phyloP scores from a whole-genome alignment of 306 rosid species.

The Albizia julibrissin region DNA sequence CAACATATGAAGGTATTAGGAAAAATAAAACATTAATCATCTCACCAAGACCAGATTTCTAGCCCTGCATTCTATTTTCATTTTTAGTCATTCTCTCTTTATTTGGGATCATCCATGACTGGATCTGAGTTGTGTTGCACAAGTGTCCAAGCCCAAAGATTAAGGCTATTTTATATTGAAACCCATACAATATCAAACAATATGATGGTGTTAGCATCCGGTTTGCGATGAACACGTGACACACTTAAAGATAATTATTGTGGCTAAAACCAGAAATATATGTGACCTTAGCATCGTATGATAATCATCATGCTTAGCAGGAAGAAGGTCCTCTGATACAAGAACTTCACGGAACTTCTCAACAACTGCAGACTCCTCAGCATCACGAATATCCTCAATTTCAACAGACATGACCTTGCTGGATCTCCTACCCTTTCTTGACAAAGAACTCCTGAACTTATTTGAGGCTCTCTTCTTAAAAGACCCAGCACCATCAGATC shows the following conservation, averaged over 20 bases:
- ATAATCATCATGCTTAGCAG: slow-evolving; percentile 84
- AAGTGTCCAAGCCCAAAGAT: neutral
- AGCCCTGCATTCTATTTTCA: neutral
- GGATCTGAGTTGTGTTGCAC: neutral
- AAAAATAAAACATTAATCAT: neutral
- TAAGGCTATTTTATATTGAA: neutral
- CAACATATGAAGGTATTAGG: neutral
- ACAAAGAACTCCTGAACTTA: slow-evolving; percentile 63
- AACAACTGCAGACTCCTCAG: slow-evolving; percentile 64
- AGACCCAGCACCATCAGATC: slow-evolving; percentile 53
- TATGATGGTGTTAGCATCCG: too few species aligned
- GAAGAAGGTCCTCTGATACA: slow-evolving; percentile 73
- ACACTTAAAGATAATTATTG: neutral
- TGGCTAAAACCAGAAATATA: slow-evolving; percentile 1
- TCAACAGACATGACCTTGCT: slow-evolving; percentile 78
- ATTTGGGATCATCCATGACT: neutral
- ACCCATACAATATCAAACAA: neutral
- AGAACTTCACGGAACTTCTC: slow-evolving; percentile 80
- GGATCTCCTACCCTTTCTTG: slow-evolving; percentile 63
- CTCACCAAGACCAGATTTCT: neutral
- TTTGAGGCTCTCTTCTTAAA: slow-evolving; percentile 61
- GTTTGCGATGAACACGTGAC: neutral
- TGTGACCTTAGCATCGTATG: slow-evolving; percentile 79
- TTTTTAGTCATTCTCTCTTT: neutral
- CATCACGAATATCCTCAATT: slow-evolving; percentile 73